A percentile compares a stretch with the other conserved stretches of the same genome.
phyloP scores from a whole-genome alignment of 495 filamentous ascomycete genomes.

The Hypoxylon intermedium region DNA sequence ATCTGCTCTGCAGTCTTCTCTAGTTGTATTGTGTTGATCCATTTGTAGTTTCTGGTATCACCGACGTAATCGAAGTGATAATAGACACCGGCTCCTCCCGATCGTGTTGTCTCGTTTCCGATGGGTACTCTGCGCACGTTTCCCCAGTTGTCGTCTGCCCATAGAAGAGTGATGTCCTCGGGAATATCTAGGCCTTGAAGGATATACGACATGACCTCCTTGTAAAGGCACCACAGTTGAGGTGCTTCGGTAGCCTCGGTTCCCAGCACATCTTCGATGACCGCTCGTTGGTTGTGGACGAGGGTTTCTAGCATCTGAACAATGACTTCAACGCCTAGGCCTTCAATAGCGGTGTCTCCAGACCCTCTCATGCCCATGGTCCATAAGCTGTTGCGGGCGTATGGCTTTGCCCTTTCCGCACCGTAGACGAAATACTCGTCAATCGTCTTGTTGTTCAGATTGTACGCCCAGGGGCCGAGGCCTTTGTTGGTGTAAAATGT shows the following conservation, averaged over 20 bases:
- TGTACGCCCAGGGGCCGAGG: slow-evolving; percentile 69
- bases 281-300: slow-evolving; percentile 64
- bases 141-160: slow-evolving; percentile 80
- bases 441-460: slow-evolving; percentile 69
- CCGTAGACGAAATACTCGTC: slow-evolving; percentile 72
- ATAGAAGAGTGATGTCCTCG: slow-evolving; percentile 76
- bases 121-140: slow-evolving; percentile 71
- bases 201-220: slow-evolving; percentile 74
- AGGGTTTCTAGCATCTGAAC: slow-evolving; percentile 63
- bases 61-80: slow-evolving; percentile 81
- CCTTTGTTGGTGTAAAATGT: slow-evolving; percentile 55
- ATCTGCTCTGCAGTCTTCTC: slow-evolving; percentile 71
- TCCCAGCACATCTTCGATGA: slow-evolving; percentile 62
- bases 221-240: slow-evolving; percentile 77
- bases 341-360: slow-evolving; percentile 66
- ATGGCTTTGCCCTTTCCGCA: slow-evolving; percentile 66
- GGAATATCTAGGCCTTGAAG: slow-evolving; percentile 69
- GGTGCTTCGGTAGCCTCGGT: slow-evolving; percentile 64
- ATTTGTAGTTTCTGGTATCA: slow-evolving; percentile 69
- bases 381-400: slow-evolving; percentile 66
- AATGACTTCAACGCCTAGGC: slow-evolving; percentile 63
- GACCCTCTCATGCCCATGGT: slow-evolving; percentile 78
- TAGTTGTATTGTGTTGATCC: slow-evolving; percentile 75
- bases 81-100: slow-evolving; percentile 75
- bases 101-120: slow-evolving; percentile 63